Evolutionary conservation across 306 rosid genomes (phyloP), one percentile per base, ranked within the genome.

Genomic region (Rubus parviflorus): DNA sequence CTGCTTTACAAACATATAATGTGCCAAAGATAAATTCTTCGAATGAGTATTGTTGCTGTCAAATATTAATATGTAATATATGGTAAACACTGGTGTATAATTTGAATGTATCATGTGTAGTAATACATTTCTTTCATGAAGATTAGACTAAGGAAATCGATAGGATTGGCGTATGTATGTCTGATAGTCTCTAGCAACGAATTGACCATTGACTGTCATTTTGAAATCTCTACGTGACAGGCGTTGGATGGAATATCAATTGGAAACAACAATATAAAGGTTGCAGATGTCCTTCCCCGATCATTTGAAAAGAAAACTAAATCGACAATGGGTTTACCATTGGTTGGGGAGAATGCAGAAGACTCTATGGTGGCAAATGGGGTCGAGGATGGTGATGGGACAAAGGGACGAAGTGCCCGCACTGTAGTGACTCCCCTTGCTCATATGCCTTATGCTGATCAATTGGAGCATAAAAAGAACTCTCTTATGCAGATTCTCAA

Each of bases 351-450:
- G 72, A 86, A 82, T 70, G 38, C 16, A 30, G 84, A 70, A 54
- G 68, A 51, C 15, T 38, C 79, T 80, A 49, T 37, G 51, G 51
- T 81, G 57, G 83, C 84, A 61, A 72, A 68, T 82, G 94, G 83
- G 73, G 52, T 68, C 14, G 75, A 40, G 67, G 88, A 85, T 76
- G 89, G 72, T 65, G 85, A 86, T 75, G 81, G 66, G 52, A 30
- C 85, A 0, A 91, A 80, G 81, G 88, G 83, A 73, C 90, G 65
- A 91, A 86, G 78, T 62, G 84, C 85, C 69, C 88, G 93, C 3
- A 87, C 90, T 67, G 96, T 67, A 48, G 99, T 89, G 87, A 85
- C 98, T 77, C 97, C 99, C 67, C 90, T 95, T 15, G 92, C 97
- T 71, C 94, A 95, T 85, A 72, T 89, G 92, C n/a, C 93, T 40